Evolutionary conservation across 164 flowering plant species (phyloP), one percentile per base, ranked within the genome.

Genomic region (Vitis rotundifolia): DNA sequence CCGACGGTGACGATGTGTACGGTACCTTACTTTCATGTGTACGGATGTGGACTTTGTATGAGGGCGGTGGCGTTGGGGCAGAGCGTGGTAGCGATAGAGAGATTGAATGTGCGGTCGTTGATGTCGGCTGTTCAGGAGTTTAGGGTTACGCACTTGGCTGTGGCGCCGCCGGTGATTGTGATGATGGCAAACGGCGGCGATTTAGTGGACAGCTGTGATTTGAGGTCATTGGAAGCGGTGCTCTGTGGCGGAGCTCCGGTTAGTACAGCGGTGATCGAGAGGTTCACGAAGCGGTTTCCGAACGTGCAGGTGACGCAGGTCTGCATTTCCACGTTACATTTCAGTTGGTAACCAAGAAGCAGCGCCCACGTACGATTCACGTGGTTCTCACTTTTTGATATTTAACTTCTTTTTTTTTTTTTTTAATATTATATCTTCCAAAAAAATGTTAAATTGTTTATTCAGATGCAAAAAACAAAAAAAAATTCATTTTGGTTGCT

Each of bases 21-120:
- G 53, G 72, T 75, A 44, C 83, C 81, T 59, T 69, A 5, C 61
- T 77, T 77, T 49, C 83, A 80, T 55, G 68, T 72, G 12, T 77
- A 70, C 26, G 83, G 83, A 10, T 66, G 77, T 61, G 13, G 28
- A 50, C 37, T 47, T 50, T 47, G 56, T 29, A 6, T 80, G 58
- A 73, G 48, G 60, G 31, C 51, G 66, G 61, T 80, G 64, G 76
- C 78, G 3, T 63, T 72, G 28, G 75, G 79, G n/a, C 73, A 68
- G 58, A 75, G 63, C 3, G 26, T 73, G 51, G 70, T 77, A 18
- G 16, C 68, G 63, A 63, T 66, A 75, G 71, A 63, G 64, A 72
- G 69, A 18, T 57, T 63, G 51, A 63, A 72, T 51, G 3, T 59
- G 48, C 47, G 48, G 61, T 9, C 51, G 56, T 53, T 77, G 70